A percentile compares a stretch with the other conserved stretches of the same genome.
Evolutionary conservation across 305 asterid species (phyloP).

Genomic region (Fraxinus baroniana): DNA sequence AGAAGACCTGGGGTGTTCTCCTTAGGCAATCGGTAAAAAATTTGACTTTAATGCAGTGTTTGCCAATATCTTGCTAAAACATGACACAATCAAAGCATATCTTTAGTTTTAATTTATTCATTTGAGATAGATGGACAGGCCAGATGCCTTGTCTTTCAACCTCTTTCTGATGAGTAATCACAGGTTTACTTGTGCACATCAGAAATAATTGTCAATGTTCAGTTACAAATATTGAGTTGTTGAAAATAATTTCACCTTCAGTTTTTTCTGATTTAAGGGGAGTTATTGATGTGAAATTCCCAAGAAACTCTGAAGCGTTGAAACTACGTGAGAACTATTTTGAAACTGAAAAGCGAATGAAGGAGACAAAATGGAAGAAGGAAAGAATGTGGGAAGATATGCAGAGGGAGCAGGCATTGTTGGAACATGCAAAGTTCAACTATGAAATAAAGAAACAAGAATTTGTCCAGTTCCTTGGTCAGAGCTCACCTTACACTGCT

Average conservation of each 20-base stretch:
- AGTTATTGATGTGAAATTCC: conserved; percentile 56
- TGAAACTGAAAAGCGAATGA: conserved; percentile 40
- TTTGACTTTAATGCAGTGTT: conserved; percentile 10
- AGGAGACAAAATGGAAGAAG: conserved; percentile 61
- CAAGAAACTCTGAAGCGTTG: conserved; percentile 33
- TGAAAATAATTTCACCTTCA: not conserved
- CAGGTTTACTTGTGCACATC: not conserved
- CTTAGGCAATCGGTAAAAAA: conserved; percentile 58
- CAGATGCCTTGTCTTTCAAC: conserved; percentile 5
- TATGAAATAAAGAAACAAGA: conserved; percentile 53
- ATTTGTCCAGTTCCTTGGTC: conserved; percentile 40
- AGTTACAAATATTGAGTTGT: not conserved
- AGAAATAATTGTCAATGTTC: not conserved
- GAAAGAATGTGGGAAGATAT: conserved; percentile 46
- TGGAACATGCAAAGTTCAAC: conserved; percentile 44
- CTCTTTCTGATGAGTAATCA: not conserved
- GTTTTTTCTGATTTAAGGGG: conserved; percentile 33
- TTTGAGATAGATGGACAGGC: conserved; percentile 7
- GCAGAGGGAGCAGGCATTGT: conserved; percentile 44
- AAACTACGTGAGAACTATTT: conserved; percentile 37
- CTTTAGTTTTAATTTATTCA: not conserved
- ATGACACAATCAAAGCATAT: not conserved
- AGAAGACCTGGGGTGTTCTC: conserved; percentile 44
- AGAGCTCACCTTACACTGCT: conserved; percentile 34
- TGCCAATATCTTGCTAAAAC: not conserved